phyloP scores from a whole-genome alignment of 2,329 filamentous ascomycete species.

The Remersonia thermophila region DNA sequence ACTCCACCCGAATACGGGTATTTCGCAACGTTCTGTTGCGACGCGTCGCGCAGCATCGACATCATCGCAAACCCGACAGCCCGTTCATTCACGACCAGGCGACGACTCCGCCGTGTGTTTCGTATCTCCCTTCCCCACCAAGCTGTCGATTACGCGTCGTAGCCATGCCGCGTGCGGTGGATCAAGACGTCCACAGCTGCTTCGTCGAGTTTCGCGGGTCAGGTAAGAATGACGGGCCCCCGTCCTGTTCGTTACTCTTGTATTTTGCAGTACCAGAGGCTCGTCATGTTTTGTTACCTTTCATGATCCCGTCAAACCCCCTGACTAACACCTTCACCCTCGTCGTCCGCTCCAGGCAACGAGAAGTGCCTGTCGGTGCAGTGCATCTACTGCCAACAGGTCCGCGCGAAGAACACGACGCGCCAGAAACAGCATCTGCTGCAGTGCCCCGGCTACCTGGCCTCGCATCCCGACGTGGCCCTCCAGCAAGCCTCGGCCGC shows the following conservation, averaged over 20 bases:
- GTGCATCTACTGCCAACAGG: conserved; percentile 15
- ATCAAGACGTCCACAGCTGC: conserved; percentile 14
- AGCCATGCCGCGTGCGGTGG: conserved; percentile 14
- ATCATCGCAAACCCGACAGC: too few relatives aligned
- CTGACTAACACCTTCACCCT: too few relatives aligned
- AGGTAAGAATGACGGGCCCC: conserved; percentile 13
- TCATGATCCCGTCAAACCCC: too few relatives aligned
- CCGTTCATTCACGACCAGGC: too few relatives aligned
- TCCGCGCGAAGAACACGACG: conserved; percentile 18
- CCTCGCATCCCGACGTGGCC: conserved; percentile 14
- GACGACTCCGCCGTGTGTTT: too few relatives aligned
- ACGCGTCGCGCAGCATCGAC: too few relatives aligned
- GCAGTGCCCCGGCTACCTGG: conserved; percentile 14
- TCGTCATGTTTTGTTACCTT: too few relatives aligned
- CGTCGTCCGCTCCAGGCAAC: too few relatives aligned
- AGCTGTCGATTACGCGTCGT: background rate
- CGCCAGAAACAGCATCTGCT: conserved; percentile 18
- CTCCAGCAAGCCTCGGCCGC: conserved; percentile 8
- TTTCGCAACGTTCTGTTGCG: too few relatives aligned
- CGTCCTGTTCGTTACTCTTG: too few relatives aligned
- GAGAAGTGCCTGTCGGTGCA: conserved; percentile 15
- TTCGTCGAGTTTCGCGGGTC: conserved; percentile 15
- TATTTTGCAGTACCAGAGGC: background rate
- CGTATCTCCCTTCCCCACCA: too few relatives aligned
- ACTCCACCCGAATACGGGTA: too few relatives aligned